A percentile compares a stretch with the other conserved stretches of the same genome.
phyloP scores from a whole-genome alignment of 2,329 filamentous ascomycete species.

The Sclerotinia spermophila region DNA sequence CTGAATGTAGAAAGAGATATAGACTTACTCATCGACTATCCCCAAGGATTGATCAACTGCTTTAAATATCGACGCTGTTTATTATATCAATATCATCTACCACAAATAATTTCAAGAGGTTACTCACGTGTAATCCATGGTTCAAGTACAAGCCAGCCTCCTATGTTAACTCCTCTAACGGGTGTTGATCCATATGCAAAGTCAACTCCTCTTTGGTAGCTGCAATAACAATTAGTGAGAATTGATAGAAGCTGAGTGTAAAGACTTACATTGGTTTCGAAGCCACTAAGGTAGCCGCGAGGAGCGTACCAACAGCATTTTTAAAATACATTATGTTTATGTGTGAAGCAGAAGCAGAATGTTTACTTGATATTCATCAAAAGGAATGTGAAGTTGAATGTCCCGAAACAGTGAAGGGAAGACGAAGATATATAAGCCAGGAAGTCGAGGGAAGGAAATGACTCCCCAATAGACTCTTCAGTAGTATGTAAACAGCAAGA shows the following conservation, averaged over 20 bases:
- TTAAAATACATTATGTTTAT: conserved; percentile 15
- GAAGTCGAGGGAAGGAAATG: not conserved
- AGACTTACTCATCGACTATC: conserved; percentile 34
- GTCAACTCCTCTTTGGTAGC: conserved; percentile 34
- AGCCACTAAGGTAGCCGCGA: conserved; percentile 5
- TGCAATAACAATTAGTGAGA: conserved; percentile 10
- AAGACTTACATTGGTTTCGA: conserved; percentile 17
- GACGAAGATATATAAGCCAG: conserved; percentile 1
- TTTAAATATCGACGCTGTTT: conserved; percentile 47
- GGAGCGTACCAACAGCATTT: conserved; percentile 6
- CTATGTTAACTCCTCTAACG: conserved; percentile 38
- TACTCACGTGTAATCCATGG: conserved; percentile 49
- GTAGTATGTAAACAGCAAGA: not conserved
- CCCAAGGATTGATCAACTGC: conserved; percentile 36
- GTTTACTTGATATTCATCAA: not conserved
- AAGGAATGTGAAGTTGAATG: not conserved
- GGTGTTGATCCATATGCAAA: conserved; percentile 49
- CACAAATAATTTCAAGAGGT: not conserved
- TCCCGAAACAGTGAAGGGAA: not conserved
- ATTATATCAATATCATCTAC: not conserved
- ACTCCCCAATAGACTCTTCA: not conserved
- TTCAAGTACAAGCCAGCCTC: conserved; percentile 38
- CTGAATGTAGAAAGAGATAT: not conserved
- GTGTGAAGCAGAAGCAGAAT: not conserved
- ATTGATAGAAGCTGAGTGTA: not conserved